Base-by-base conservation (phyloP, 2,329 filamentous ascomycete genomes). In the Ophiobolus disseminans region DNA sequence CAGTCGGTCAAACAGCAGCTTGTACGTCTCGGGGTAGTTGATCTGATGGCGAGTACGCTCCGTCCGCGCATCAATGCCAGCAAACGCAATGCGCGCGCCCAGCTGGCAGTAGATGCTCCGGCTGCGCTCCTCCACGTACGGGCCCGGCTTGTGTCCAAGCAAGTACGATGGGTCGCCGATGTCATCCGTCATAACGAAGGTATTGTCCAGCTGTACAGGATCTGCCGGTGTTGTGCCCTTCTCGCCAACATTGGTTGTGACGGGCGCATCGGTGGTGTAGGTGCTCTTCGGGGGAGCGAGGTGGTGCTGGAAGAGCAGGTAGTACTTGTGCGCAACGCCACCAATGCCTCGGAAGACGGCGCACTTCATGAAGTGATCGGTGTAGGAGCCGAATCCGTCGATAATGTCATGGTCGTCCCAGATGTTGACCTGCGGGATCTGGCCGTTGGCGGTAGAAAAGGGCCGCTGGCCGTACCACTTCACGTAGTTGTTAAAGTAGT, bases 11-110 rank as follows among this genome's bases (percentile, higher is more conserved):
- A 86, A 87, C 37, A 87, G 79, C 76, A 82, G 54, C 65, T 82
- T 68, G 76, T 88, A 73, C 71, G 91, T 76, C 73, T 88, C 75
- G 48, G 78, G 72, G 64, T 96, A 97, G 76, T 97, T 97, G 75
- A 97, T 86, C 74, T 96, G 91, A 66, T 95, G 91, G 28, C 93
- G 85, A 7, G 93, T 97, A 19, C 92, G 89, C 82, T 87, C 82
- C n/a, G 82, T 84, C 11, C 82, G 79, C 8, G 82, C 81, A 70
- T 85, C 81, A 62, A 82, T 76, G 69, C 86, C 83, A 40, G 81
- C 66, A 65, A 85, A 84, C 28, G 85, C 82, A 61, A 89, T 86
- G 8, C 88, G 80, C 52, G 81, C 82, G 31, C 85, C 85, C 3
- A 87, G 76, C 45, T 85, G 82, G 71, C 83, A 84, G 72, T 85